A percentile compares a stretch with the other conserved stretches of the same genome.
These are phyloP conservation scores for Pyronema omphalodes DNA, from an alignment of 495 filamentous ascomycete species.

Conservation along the genomic window DNA sequence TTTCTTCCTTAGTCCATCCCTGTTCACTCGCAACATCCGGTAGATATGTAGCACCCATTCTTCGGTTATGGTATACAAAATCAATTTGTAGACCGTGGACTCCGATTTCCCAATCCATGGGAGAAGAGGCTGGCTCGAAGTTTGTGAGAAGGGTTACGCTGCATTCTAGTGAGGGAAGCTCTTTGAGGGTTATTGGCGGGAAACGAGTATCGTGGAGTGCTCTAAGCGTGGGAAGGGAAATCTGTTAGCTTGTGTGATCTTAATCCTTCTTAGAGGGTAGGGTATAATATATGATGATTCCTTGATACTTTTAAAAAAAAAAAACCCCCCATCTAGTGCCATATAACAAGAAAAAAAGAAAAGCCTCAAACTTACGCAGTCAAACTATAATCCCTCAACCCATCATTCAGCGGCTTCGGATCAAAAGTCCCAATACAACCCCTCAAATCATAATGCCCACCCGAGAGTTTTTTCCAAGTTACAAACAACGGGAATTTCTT, in stretches of 20 bases:
- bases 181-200: conserved; percentile 44
- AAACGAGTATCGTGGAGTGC: conserved; percentile 82
- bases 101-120: conserved; percentile 75
- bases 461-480: conserved; percentile 70
- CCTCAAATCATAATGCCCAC: conserved; percentile 47
- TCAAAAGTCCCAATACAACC: conserved; percentile 98
- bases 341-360: no score
- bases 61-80: conserved; percentile 46
- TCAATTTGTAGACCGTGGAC: conserved; percentile 65
- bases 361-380: conserved; percentile 44
- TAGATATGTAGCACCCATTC: conserved; percentile 71
- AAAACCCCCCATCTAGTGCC: no score
- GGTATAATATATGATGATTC: no score
- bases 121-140: conserved; percentile 50
- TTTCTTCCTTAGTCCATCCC: conserved; percentile 90
- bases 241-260: not conserved
- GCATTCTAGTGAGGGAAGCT: conserved; percentile 51
- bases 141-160: conserved; percentile 57
- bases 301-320: no score
- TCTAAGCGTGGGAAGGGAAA: conserved; percentile 25
- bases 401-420: conserved; percentile 48
- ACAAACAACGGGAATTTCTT: conserved; percentile 57
- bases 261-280: not conserved
- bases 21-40: conserved; percentile 86
- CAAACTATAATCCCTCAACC: conserved; percentile 63